Percentiles rank a stretch among this genome's conserved stretches.
These are phyloP conservation scores for Hypoxylon sp. DNA, from an alignment of 2,329 filamentous ascomycete genomes.

Conservation along the genomic window DNA sequence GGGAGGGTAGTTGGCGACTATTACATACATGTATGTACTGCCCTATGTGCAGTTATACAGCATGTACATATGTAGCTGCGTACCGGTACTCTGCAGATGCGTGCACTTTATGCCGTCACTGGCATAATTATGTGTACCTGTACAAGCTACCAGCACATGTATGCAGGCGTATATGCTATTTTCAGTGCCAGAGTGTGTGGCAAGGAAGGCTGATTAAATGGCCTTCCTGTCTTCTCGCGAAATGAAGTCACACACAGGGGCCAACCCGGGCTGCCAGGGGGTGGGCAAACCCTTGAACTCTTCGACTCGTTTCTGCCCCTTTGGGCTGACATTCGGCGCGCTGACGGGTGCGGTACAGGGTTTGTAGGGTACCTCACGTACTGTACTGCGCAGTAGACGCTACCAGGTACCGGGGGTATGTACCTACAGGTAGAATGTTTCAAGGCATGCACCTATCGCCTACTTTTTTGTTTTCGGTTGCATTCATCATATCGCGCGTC, in stretches of 20 bases:
- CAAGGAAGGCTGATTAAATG: conserved; percentile 34
- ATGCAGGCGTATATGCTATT: conserved; percentile 7
- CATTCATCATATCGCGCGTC: not conserved
- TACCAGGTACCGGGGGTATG: too few species aligned
- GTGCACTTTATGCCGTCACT: too few species aligned
- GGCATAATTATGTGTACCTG: too few species aligned
- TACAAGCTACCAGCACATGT: too few species aligned
- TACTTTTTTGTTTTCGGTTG: not conserved
- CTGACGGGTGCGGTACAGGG: conserved; percentile 35
- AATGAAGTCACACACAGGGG: conserved; percentile 35
- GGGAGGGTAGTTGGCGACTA: conserved; percentile 30
- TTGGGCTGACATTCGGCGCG: conserved; percentile 26
- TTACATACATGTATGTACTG: too few species aligned
- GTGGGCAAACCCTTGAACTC: conserved; percentile 6
- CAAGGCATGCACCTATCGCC: not conserved
- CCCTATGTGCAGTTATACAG: too few species aligned
- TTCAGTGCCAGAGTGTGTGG: conserved; percentile 30
- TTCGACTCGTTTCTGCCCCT: too few species aligned
- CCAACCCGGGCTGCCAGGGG: not conserved
- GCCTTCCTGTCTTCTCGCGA: conserved; percentile 36
- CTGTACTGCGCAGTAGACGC: too few species aligned
- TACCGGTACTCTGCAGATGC: too few species aligned
- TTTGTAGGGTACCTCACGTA: too few species aligned
- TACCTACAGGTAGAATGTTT: too few species aligned
- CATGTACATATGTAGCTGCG: too few species aligned